Base-by-base conservation (phyloP, 2,329 filamentous ascomycete species). In the Plectosphaerella sp. region DNA sequence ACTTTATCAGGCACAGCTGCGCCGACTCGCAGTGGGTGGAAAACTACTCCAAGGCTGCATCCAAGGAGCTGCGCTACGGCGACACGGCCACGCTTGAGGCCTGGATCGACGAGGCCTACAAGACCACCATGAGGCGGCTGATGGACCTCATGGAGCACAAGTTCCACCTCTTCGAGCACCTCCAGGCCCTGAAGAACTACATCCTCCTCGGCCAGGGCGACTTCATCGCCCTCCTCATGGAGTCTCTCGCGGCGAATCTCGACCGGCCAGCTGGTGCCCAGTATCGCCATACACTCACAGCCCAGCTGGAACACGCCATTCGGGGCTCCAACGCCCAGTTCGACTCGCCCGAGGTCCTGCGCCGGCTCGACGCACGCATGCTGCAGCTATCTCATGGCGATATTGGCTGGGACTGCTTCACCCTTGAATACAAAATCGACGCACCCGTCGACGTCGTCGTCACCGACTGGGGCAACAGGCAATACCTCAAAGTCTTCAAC, bases 361-460 rank as follows among this genome's bases (percentile, higher is more conserved):
- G 91, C 5, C 84, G 94, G 11, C 80, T 99, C 4, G 94, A 99
- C 69, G 93, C 94, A n/a, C 89, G 95, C 56, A 97, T 99, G 93
- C 80, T 99, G 41, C 93, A 97, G 71, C 80, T 97, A 6, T 95
- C 89, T 9, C 92, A 97, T 62, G 94, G 94, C 49, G 94, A 99
- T 62, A 97, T 97, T 50, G 94, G 94, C 48, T 99, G 94, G 94
- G 94, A 99, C 65, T 96, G 95, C 65, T 99, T 99, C 71, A 99
- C 94, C 0, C 83, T 99, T 9, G 95, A 99, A 67, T 99, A 99
- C 73, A 97, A 97, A 68, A 94, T 99, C 60, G 92, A 96, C 66
- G 89, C 93, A 2, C 94, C 94, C 0, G 89, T 97, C 22, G 94
- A 99, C 66, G 94, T 99, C 25, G 92, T 99, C 47, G 91, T 99